Base-by-base conservation (phyloP, 1,139 yeast species). In the Candida buenavistaensis region DNA sequence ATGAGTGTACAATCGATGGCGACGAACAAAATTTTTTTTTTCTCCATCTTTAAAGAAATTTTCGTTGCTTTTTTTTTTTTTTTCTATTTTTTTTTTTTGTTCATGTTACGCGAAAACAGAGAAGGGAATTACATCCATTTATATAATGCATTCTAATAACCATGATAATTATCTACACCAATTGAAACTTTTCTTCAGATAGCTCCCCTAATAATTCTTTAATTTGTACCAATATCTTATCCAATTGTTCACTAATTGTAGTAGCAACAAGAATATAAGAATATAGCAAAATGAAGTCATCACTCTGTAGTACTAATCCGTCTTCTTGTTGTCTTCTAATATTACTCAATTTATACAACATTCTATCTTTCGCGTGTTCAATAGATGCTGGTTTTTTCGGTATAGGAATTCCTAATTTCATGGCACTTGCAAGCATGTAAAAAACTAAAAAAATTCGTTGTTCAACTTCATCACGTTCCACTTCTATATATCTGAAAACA, bases 301-400 rank as follows among this genome's bases (percentile, higher is more conserved):
- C 85, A 46, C 75, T 75, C 14, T 68, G 68, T 52, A 70, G 60
- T 23, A 46, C 51, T 19, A 45, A 30, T 5, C 55, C 47, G 3
- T 44, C 42, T 5, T 38, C 44, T 6, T 46, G 41, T 50, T 54
- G 51, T 6, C 57, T 53, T 37, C 83, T 55, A 9, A 78, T 65
- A 39, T 75, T 78, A 38, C 73, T 75, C 44, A 85, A 64, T 48
- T 83, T 84, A 30, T 69, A 73, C 46, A 85, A 64, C 64, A 86
- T 68, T 23, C 90, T 60, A 43, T 82, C 87, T 49, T 80, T 77
- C 0, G 95, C 84, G 53, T 82, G 86, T 33, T 78, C 86, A 0
- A 88, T 82, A 0, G 88, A 80, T 1, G 94, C 94, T 4, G 90
- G 82, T 46, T 80, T 81, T 23, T 73, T 76, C 0, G 95, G 94